These are phyloP conservation scores for Nitzschia sp. DNA, from an alignment of 108 stramenopile species.

Conservation along the genomic window DNA sequence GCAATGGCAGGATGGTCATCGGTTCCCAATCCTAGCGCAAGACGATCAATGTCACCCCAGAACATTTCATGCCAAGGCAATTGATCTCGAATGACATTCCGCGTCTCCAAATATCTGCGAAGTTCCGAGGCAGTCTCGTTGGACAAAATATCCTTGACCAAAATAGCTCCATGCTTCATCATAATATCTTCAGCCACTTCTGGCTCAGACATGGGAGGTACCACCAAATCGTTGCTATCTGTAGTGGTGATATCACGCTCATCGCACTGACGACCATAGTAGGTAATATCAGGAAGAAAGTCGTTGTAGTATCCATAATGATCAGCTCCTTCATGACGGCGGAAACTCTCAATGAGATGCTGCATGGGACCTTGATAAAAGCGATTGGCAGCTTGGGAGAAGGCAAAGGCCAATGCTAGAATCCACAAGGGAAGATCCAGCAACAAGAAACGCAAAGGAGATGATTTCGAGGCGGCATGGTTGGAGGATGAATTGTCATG, in stretches of 20 bases:
- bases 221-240: constrained; percentile 21
- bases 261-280: constrained; percentile 42
- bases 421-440: neutral
- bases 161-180: constrained; percentile 46
- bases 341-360: constrained; percentile 9
- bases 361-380: constrained; percentile 14
- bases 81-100: constrained; percentile 17
- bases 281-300: constrained; percentile 35
- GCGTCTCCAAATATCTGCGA: constrained; percentile 26
- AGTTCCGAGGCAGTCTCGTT: constrained; percentile 26
- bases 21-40: constrained; percentile 30
- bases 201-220: constrained; percentile 3
- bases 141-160: constrained; percentile 20
- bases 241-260: constrained; percentile 30
- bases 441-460: neutral
- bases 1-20: constrained; percentile 38
- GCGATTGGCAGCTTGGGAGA: neutral
- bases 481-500: too few relatives aligned
- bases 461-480: too few relatives aligned
- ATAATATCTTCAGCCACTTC: constrained; percentile 26
- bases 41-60: constrained; percentile 24
- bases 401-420: neutral
- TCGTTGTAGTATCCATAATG: constrained; percentile 8
- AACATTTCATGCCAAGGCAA: constrained; percentile 38
- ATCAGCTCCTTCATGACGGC: constrained; percentile 4